Conservation (phyloP, 2,329 filamentous ascomycete species). For the Ophidiomyces ophidiicola region DNA sequence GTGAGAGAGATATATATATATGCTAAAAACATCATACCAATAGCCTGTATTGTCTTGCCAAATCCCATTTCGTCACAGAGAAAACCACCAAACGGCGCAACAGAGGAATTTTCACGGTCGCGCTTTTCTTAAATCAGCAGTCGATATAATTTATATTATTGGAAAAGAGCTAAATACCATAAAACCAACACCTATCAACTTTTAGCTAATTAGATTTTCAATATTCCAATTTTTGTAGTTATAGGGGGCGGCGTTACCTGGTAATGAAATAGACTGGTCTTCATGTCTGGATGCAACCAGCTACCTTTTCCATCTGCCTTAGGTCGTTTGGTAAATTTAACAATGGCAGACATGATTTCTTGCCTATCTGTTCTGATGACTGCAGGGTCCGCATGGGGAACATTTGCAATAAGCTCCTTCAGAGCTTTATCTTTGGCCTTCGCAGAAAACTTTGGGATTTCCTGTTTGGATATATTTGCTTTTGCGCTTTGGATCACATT, state of each 20-base stretch:
- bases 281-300: constrained; percentile 26
- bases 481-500: constrained; percentile 11
- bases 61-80: constrained; percentile 34
- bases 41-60: constrained; percentile 30
- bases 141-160: not conserved
- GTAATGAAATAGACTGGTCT: constrained; percentile 25
- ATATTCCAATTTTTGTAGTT: no score
- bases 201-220: constrained; percentile 9
- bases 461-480: constrained; percentile 17
- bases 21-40: no score
- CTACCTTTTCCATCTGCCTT: constrained; percentile 22
- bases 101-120: constrained; percentile 20
- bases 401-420: constrained; percentile 22
- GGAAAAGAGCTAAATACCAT: constrained; percentile 22
- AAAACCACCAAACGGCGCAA: constrained; percentile 25
- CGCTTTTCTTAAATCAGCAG: constrained; percentile 18
- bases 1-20: no score
- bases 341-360: constrained; percentile 20
- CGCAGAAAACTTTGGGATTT: constrained; percentile 19
- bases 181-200: constrained; percentile 24
- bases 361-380: constrained; percentile 20
- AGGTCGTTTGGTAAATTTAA: constrained; percentile 21
- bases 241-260: no score
- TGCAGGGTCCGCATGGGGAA: constrained; percentile 20
- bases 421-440: constrained; percentile 24